phyloP scores from a whole-genome alignment of 1,284 basidiomycete genomes.

The Sporisorium graminicola region DNA sequence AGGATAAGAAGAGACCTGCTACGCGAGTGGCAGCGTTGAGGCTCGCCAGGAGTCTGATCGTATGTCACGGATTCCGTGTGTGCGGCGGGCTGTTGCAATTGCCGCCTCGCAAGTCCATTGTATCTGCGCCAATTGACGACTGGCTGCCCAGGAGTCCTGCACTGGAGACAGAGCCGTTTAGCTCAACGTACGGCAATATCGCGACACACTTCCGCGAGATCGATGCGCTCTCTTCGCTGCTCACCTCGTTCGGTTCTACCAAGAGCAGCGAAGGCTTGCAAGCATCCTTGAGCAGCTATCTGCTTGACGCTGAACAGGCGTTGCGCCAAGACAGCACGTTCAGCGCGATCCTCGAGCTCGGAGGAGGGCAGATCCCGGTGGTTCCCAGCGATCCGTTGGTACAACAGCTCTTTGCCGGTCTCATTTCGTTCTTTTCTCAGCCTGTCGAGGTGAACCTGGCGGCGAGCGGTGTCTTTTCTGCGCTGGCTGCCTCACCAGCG shows the following conservation, averaged over 20 bases:
- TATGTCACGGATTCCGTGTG: constrained; percentile 52
- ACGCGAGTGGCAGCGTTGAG: constrained; percentile 51
- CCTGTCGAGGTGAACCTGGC: constrained; percentile 88
- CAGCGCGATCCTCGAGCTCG: constrained; percentile 21
- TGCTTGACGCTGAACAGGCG: constrained; percentile 80
- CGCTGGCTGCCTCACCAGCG: constrained; percentile 83
- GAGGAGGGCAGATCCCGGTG: constrained; percentile 71
- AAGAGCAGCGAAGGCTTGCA: constrained; percentile 26
- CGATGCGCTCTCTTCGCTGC: constrained; percentile 38
- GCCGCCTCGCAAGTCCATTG: constrained; percentile 15
- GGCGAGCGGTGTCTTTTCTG: constrained; percentile 83
- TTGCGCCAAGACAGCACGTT: constrained; percentile 57
- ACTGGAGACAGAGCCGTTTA: not conserved
- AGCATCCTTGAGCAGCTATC: constrained; percentile 72
- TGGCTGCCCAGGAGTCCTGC: constrained; percentile 12
- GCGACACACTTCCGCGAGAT: constrained; percentile 41
- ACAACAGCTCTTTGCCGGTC: constrained; percentile 77
- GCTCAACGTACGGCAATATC: constrained; percentile 11
- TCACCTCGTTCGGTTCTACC: constrained; percentile 20
- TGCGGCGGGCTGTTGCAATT: constrained; percentile 32
- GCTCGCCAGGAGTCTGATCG: constrained; percentile 51
- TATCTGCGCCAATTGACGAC: constrained; percentile 9
- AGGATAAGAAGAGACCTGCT: constrained; percentile 17
- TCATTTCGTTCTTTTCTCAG: constrained; percentile 85
- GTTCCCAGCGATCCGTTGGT: constrained; percentile 83